Conservation (phyloP, 2,329 filamentous ascomycete genomes). For the Cadophora luteo-olivacea region DNA sequence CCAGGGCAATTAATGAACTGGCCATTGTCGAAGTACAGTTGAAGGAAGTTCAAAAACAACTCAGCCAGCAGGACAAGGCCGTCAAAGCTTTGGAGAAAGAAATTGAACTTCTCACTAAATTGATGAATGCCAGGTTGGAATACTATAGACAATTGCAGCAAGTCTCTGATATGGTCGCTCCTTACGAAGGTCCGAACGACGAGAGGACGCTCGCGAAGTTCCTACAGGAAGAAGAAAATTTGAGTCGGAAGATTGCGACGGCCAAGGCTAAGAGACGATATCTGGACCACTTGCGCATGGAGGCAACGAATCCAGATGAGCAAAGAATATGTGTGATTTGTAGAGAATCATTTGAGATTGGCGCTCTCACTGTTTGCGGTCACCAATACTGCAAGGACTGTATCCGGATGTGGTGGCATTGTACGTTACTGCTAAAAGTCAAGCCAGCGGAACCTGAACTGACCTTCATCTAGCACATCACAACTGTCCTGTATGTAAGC, state of each 20-base stretch:
- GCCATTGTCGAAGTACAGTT: constrained; percentile 70
- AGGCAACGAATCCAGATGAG: constrained; percentile 61
- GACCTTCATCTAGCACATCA: constrained; percentile 55
- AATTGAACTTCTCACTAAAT: constrained; percentile 74
- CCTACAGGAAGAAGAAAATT: constrained; percentile 63
- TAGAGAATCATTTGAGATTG: constrained; percentile 75
- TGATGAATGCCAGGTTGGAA: constrained; percentile 86
- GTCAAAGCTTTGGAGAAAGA: constrained; percentile 66
- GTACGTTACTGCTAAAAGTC: constrained; percentile 27
- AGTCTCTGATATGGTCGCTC: constrained; percentile 86
- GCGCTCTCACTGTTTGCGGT: constrained; percentile 84
- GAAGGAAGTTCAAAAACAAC: constrained; percentile 60
- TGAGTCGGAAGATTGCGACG: constrained; percentile 64
- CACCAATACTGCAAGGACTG: constrained; percentile 94
- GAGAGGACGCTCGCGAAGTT: constrained; percentile 48
- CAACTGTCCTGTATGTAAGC: constrained; percentile 88
- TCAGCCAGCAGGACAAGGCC: constrained; percentile 59
- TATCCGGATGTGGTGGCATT: constrained; percentile 76
- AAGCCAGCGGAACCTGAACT: background rate
- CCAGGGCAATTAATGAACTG: constrained; percentile 67
- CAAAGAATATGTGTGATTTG: constrained; percentile 86
- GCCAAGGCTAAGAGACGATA: constrained; percentile 80
- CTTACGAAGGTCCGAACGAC: constrained; percentile 64
- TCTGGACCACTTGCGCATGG: constrained; percentile 50
- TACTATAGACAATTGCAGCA: constrained; percentile 91